Evolutionary conservation across 2,329 filamentous ascomycete species (phyloP).

Genomic region (Phaeoacremonium minimum): DNA sequence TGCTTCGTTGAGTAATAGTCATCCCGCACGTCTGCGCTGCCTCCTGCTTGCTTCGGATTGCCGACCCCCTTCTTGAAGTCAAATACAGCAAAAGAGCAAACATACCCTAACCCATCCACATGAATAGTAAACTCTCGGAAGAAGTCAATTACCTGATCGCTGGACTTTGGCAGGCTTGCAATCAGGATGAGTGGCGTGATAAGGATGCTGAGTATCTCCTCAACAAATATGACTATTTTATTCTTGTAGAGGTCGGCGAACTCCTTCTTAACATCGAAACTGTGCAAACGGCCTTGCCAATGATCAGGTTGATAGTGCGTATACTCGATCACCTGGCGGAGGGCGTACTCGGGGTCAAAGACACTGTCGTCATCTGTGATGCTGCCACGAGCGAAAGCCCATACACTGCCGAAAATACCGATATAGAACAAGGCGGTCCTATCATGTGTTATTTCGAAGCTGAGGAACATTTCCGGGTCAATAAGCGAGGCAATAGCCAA

Average conservation of each 20-base stretch:
- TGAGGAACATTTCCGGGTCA: slow-evolving; percentile 85
- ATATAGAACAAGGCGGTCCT: slow-evolving; percentile 90
- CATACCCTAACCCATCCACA: slow-evolving; percentile 91
- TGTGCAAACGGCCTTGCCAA: slow-evolving; percentile 88
- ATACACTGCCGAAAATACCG: slow-evolving; percentile 75
- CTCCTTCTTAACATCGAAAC: slow-evolving; percentile 85
- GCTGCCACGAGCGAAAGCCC: slow-evolving; percentile 76
- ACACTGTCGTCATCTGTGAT: slow-evolving; percentile 85
- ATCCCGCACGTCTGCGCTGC: slow-evolving; percentile 65
- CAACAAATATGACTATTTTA: slow-evolving; percentile 85
- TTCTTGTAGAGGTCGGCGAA: slow-evolving; percentile 90
- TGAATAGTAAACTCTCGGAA: slow-evolving; percentile 97
- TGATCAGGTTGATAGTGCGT: slow-evolving; percentile 88
- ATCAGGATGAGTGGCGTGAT: slow-evolving; percentile 87
- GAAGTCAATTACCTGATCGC: slow-evolving; percentile 92
- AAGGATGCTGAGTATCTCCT: slow-evolving; percentile 89
- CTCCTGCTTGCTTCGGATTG: slow-evolving; percentile 32
- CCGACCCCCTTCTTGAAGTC: slow-evolving; percentile 82
- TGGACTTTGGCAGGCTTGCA: slow-evolving; percentile 80
- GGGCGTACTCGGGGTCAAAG: slow-evolving; percentile 86
- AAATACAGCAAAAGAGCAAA: slow-evolving; percentile 96
- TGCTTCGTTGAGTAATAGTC: slow-evolving; percentile 96
- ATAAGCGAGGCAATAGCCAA: slow-evolving; percentile 79
- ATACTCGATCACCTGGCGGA: slow-evolving; percentile 85
- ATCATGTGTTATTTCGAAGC: slow-evolving; percentile 86